Percentiles rank a stretch among this genome's conserved stretches.
These are phyloP conservation scores for Teratosphaeria epicoccoides DNA, from an alignment of 2,329 filamentous ascomycete species.

Conservation along the genomic window DNA sequence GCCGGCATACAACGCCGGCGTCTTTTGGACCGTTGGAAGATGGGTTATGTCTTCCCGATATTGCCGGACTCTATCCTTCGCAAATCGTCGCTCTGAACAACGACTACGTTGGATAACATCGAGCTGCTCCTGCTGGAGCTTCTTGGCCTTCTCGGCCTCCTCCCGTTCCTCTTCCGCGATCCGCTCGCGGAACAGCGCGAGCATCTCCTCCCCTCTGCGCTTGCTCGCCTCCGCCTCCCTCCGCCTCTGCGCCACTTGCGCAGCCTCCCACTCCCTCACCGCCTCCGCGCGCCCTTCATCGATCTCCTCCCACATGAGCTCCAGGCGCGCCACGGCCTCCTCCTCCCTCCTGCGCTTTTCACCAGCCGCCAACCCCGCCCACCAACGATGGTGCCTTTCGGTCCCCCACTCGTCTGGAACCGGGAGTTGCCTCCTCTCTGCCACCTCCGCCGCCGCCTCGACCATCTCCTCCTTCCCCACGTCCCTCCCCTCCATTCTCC, in stretches of 20 bases:
- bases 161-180: neutral
- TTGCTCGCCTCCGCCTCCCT: neutral
- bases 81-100: neutral
- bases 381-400: neutral
- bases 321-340: neutral
- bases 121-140: neutral
- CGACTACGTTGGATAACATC: neutral
- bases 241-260: neutral
- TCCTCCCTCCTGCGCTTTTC: neutral
- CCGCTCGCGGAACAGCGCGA: no score
- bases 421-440: neutral
- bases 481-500: neutral
- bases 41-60: neutral
- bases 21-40: neutral
- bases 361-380: neutral
- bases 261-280: neutral
- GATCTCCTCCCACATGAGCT: neutral
- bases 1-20: neutral
- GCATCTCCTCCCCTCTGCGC: neutral
- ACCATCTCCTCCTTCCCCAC: neutral
- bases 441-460: neutral
- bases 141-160: neutral
- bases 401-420: neutral
- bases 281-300: neutral
- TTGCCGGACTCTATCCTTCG: neutral